Evolutionary conservation across 495 filamentous ascomycete species (phyloP).

Genomic region (Podospora anserina): DNA sequence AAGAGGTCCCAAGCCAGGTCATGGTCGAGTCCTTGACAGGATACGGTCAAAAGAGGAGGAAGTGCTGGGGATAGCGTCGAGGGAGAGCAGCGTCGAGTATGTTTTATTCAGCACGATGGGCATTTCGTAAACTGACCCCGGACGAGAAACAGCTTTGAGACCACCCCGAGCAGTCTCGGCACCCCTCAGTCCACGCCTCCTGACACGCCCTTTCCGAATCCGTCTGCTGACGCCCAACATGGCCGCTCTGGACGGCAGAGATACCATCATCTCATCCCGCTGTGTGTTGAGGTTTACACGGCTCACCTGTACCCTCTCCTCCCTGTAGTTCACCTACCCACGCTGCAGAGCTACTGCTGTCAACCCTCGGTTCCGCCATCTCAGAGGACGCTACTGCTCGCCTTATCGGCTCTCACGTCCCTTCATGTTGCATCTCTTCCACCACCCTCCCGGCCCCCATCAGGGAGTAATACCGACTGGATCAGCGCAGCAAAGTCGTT

Average conservation of each 20-base stretch:
- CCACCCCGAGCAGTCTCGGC: slow-evolving; percentile 3
- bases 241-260: slow-evolving; percentile 7
- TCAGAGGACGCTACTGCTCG: slow-evolving; percentile 35
- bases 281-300: slow-evolving; percentile 36
- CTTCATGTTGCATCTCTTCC: not conserved
- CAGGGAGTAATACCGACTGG: not conserved
- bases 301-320: slow-evolving; percentile 41
- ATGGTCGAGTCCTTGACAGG: slow-evolving; percentile 36
- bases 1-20: slow-evolving; percentile 36
- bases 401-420: slow-evolving; percentile 36
- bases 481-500: slow-evolving; percentile 32
- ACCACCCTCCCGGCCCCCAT: not conserved
- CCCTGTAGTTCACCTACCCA: slow-evolving; percentile 36
- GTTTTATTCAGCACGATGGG: not conserved
- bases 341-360: slow-evolving; percentile 24
- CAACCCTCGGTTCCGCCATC: slow-evolving; percentile 23
- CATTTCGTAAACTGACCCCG: not conserved
- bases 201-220: slow-evolving; percentile 4
- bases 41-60: slow-evolving; percentile 24
- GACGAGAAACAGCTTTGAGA: slow-evolving; percentile 11
- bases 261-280: slow-evolving; percentile 33
- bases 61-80: slow-evolving; percentile 14
- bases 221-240: not conserved
- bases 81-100: slow-evolving; percentile 11
- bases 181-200: slow-evolving; percentile 15